Evolutionary conservation across 371 early-diverging fungal genomes (phyloP), one percentile per base, ranked within the genome.

Genomic region (Batrachochytrium dendrobatidis): DNA sequence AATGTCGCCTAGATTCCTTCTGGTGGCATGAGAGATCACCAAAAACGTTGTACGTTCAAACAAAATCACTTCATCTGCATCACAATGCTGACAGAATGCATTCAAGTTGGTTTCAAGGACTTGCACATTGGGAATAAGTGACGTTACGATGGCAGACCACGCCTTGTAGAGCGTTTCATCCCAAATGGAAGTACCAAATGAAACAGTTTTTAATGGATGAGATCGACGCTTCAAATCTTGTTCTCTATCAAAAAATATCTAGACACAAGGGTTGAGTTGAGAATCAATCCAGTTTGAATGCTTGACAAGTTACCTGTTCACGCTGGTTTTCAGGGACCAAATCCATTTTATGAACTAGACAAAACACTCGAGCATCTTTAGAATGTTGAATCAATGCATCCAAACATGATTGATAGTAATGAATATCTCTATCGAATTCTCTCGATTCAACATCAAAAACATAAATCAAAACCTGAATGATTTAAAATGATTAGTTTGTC

Each of bases 331-430:
- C 88, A 56, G 80, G 87, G 20, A 94, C 85, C 60, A 94, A 76
- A 79, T 96, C 97, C 91, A 95, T 94, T 68, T 97, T 97, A 69
- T 97, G 97, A 49, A 97, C 85, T 56, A 97, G 74, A 61, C 92
- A 91, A 68, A 94, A 95, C 31, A 97, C 87, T 60, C 88, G 85
- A 39, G 95, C 95, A 59, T 93, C 91, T 62, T 83, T 83, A 15
- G 91, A 91, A 64, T 87, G 86, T 34, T 81, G 73, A 62, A 80
- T 62, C 56, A 97, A 86, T 25, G 90, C 89, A 52, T 90, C 87
- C 53, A 96, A 68, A 59, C 90, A 91, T n/a, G 85, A 83, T 64
- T 92, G 88, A 64, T 90, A 95, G 69, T 94, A 90, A 52, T 84
- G 78, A 72, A 95, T 74, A 68, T 97, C 95, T 66, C 87, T 86